These are phyloP conservation scores for Neurospora tetraspora DNA, from an alignment of 495 filamentous ascomycete genomes.

Conservation along the genomic window DNA sequence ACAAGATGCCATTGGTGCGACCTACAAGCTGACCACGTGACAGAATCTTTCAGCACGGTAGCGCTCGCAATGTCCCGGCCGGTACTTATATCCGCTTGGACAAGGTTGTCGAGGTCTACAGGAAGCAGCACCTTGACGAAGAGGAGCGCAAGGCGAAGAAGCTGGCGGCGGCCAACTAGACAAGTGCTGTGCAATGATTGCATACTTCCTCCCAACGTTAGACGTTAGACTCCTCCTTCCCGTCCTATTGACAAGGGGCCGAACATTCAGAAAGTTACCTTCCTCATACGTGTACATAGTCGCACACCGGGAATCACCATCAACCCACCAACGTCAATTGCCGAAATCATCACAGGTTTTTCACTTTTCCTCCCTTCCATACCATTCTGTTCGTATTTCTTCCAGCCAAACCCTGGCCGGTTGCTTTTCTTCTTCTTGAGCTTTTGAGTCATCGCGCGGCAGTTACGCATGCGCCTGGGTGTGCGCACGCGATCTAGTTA, in stretches of 20 bases:
- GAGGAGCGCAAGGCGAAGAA: conserved; percentile 38
- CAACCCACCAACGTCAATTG: conserved; percentile 1
- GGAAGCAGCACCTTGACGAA: conserved; percentile 32
- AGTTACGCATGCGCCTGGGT: not conserved
- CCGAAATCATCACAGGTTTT: not conserved
- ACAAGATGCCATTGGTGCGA: conserved; percentile 6
- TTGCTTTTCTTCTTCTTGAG: not conserved
- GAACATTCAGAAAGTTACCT: conserved; percentile 1
- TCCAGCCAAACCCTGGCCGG: not conserved
- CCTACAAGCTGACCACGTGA: conserved; percentile 18
- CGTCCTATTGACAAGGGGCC: not conserved
- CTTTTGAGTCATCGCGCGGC: not conserved
- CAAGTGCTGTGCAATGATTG: conserved; percentile 1
- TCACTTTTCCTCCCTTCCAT: not conserved
- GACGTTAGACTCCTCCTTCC: not conserved
- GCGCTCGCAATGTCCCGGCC: conserved; percentile 35
- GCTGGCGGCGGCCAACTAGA: conserved; percentile 22
- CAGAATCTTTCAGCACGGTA: conserved; percentile 34
- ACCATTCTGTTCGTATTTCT: not conserved
- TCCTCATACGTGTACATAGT: conserved; percentile 16
- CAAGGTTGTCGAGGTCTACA: conserved; percentile 39
- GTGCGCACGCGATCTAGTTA: conserved; percentile 1
- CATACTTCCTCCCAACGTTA: not conserved
- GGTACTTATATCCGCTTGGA: conserved; percentile 32
- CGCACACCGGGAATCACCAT: conserved; percentile 9